Evolutionary conservation across 2,329 filamentous ascomycete species (phyloP), one percentile per base, ranked within the genome.

Genomic region (Stagonosporopsis chrysanthemi): DNA sequence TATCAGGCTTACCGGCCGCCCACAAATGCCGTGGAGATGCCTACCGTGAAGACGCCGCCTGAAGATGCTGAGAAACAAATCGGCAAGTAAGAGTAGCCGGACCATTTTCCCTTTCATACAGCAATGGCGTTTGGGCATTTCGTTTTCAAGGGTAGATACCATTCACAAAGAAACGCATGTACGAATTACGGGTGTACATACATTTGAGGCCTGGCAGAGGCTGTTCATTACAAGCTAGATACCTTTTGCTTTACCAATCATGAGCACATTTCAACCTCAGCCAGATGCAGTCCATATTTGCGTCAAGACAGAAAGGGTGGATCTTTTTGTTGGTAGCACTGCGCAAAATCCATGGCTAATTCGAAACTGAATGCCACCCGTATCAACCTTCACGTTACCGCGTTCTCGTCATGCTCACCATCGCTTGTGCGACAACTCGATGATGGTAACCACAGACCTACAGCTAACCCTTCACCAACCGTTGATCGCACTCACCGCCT

Each of bases 1-100:
- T 73, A 74, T 39, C 59, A 68, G 14, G 60, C 70, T 11, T 73
- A 74, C 35, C 61, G 66, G 28, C 71, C 70, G 33, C 68, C 68
- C 7, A 43, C 14, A 38, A 60, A 38, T 22, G 56, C 51, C 6
- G 61, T 63, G 9, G 67, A 68, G 49, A 45, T 67, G 63, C 58
- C 56, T 9, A 54, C 64, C 3, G 44, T 65, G 8, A 60, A 43
- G 45, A 68, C 67, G 9, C 68, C 67, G n/a, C 67, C 66, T 1
- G 63, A 66, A 39, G 64, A 68, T 28, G 33, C 62, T 26, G 65
- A 71, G 55, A 64, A 67, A 50, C 63, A 64, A 46, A 19, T 65
- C 29, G 43, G 41, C 15, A 50, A 46, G 35, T 49, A 42, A 45
- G 33, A 6, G 19, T 28, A 14, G 19, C 28, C 36, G 19, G 7